Evolutionary conservation across 768 basidiomycete genomes (phyloP).

Genomic region (Pleurotus tuber-regium): DNA sequence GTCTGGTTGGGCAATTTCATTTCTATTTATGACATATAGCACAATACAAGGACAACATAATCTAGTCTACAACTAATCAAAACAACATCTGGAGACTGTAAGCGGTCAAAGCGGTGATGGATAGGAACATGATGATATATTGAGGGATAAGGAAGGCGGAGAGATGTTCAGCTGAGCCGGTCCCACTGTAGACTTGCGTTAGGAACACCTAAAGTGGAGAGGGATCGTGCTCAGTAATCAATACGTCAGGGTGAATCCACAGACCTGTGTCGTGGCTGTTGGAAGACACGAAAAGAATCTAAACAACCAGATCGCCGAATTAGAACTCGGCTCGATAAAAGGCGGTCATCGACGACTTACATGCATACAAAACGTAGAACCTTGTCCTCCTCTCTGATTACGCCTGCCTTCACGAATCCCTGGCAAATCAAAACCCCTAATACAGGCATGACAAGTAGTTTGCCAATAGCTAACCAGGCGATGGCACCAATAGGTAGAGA

Average conservation of each 20-base stretch:
- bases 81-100: constrained; percentile 44
- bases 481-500: constrained; percentile 41
- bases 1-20: no score
- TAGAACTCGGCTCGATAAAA: not conserved
- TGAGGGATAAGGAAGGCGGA: constrained; percentile 64
- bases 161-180: constrained; percentile 60
- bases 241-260: not conserved
- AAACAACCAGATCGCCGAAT: not conserved
- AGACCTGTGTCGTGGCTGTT: constrained; percentile 57
- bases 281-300: constrained; percentile 63
- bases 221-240: no score
- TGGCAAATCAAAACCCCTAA: constrained; percentile 47
- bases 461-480: constrained; percentile 36
- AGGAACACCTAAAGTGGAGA: constrained; percentile 51
- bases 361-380: constrained; percentile 52
- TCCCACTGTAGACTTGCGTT: constrained; percentile 66
- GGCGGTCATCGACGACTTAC: constrained; percentile 33
- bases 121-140: constrained; percentile 49
- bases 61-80: no score
- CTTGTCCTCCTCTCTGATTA: constrained; percentile 38
- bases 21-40: no score
- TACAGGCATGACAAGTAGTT: constrained; percentile 43
- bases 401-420: constrained; percentile 29
- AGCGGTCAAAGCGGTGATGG: constrained; percentile 48
- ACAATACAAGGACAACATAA: no score